A percentile compares a stretch with the other conserved stretches of the same genome.
Evolutionary conservation across 352 stramenopile genomes (phyloP).

Genomic region (Globisporangium okanoganense): DNA sequence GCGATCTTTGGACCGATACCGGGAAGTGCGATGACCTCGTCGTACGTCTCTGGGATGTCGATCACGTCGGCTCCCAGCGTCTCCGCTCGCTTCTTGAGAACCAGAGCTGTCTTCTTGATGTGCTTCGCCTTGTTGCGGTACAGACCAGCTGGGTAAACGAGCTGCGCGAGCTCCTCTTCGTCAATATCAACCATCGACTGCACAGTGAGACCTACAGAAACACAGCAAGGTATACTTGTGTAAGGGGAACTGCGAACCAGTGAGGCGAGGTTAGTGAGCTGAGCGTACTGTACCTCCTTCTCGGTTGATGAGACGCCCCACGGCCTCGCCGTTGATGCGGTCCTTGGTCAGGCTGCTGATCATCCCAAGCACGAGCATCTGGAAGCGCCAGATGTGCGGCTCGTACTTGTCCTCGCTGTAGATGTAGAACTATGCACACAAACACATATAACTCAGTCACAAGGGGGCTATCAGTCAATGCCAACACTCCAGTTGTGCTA

Average conservation of each 20-base stretch:
- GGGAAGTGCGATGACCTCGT: constrained; percentile 86
- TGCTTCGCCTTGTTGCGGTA: constrained; percentile 96
- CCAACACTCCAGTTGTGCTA: too few relatives aligned
- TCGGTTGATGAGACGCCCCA: constrained; percentile 61
- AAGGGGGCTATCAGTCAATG: neutral
- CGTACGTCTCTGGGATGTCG: constrained; percentile 90
- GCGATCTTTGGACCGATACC: constrained; percentile 97
- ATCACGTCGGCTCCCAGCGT: constrained; percentile 20
- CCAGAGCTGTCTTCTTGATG: constrained; percentile 78
- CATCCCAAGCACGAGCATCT: constrained; percentile 95
- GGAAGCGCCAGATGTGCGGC: constrained; percentile 73
- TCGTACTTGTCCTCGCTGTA: constrained; percentile 39
- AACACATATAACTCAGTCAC: neutral
- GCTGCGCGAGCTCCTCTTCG: constrained; percentile 69
- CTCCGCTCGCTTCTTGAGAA: constrained; percentile 31
- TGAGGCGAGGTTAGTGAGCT: too few relatives aligned
- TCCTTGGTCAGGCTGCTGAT: constrained; percentile 97
- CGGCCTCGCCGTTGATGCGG: constrained; percentile 73
- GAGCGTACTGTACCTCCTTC: constrained; percentile 25
- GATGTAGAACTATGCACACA: neutral
- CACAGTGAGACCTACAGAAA: constrained; percentile 70
- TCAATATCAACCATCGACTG: constrained; percentile 84
- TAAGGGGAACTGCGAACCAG: too few relatives aligned
- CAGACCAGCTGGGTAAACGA: constrained; percentile 92
- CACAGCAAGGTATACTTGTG: neutral